Evolutionary conservation across 2,329 filamentous ascomycete species (phyloP).

Genomic region (Paecilomyces sp.): DNA sequence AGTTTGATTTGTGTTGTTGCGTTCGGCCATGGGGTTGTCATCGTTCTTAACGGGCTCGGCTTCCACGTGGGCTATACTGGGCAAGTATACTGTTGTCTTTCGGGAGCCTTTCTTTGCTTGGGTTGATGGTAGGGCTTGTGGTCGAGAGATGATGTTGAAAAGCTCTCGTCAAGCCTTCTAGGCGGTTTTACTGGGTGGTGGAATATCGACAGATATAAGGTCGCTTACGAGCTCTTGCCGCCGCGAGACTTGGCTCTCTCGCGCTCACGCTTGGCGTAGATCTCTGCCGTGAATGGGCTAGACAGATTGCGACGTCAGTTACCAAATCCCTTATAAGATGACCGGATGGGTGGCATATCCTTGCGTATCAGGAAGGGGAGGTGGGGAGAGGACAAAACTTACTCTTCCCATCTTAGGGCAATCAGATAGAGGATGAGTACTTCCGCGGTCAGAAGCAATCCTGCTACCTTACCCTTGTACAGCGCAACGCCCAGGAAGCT

Average conservation of each 20-base stretch:
- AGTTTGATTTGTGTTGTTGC: background rate
- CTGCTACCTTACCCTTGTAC: constrained; percentile 79
- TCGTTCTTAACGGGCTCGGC: background rate
- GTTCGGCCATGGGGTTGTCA: background rate
- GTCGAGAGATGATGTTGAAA: constrained; percentile 3
- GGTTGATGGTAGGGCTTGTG: background rate
- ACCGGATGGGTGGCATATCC: background rate
- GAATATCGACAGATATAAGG: background rate
- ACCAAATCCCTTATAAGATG: background rate
- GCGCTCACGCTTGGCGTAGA: constrained; percentile 68
- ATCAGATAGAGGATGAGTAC: constrained; percentile 74
- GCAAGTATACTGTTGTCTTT: background rate
- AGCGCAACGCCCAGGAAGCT: constrained; percentile 86
- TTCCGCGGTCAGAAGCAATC: constrained; percentile 65
- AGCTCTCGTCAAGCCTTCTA: constrained; percentile 2
- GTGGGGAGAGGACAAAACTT: constrained; percentile 19
- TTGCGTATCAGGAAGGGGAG: too few species aligned
- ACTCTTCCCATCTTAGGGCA: constrained; percentile 79
- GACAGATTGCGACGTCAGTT: background rate
- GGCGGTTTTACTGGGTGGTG: background rate
- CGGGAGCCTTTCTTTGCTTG: too few species aligned
- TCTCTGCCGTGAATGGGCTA: constrained; percentile 79
- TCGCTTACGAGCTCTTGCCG: constrained; percentile 29
- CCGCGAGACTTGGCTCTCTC: constrained; percentile 30
- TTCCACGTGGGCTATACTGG: background rate